Evolutionary conservation across 495 filamentous ascomycete genomes (phyloP), one percentile per base, ranked within the genome.

Genomic region (Podospora bellae-mahoneyi): DNA sequence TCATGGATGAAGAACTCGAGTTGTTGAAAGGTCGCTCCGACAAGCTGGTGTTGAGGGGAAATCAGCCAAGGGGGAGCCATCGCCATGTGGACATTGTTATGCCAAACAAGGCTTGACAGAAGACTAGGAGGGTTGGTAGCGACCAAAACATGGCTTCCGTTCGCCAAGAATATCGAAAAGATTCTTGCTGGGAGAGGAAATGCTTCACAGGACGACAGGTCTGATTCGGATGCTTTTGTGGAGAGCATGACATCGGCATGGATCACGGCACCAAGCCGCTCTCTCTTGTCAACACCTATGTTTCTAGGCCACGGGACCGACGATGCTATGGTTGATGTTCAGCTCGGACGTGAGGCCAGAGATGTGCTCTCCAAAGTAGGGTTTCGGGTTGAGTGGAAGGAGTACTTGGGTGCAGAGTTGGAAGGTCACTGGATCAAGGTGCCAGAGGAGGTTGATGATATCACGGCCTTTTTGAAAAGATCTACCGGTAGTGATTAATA

Each of bases 11-110:
- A n/a, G 67, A 69, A 44, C 30, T 64, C 7, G 61, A 60, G 20
- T 53, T 39, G 30, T 64, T 72, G 5, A 34, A 53, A 1, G 70
- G 67, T 18, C 16, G 48, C 0, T 5, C 39, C 39, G 28, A 62
- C 5, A 68, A 44, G 10, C 19, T 72, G 6, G 77, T 85, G 5
- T 64, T 87, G n/a, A 80, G 78, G 30, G 84, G 85, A 0, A 0
- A 73, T 87, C 60, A 85, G 85, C 64, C 84, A 87, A 66, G 85
- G 85, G 5, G 85, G 80, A 70, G 84, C 85, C 4, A 78, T 77
- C 3, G 77, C 75, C 23, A 70, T 86, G 27, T 73, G 77, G 65
- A 70, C 73, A 15, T 66, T 84, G 20, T 66, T 85, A 34, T 77
- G 64, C 20, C 73, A 68, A 2, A 56, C 48, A 5, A 62, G 68